These are phyloP conservation scores for Exsudoporus frostii DNA, from an alignment of 768 basidiomycete species.

Conservation along the genomic window DNA sequence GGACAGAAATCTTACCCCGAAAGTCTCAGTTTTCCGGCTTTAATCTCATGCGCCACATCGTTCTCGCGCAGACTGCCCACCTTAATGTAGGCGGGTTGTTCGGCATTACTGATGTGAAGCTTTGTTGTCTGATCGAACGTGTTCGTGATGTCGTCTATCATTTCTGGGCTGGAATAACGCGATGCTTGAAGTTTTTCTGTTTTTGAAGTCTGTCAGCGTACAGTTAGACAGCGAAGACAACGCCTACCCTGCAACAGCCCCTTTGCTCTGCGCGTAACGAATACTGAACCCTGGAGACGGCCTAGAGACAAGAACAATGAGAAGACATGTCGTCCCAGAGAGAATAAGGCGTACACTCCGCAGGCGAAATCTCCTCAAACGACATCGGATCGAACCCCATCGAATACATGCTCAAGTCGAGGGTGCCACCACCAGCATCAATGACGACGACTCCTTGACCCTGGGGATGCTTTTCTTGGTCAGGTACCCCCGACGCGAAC, in stretches of 20 bases:
- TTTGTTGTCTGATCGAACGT: conserved; percentile 38
- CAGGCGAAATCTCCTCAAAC: conserved; percentile 35
- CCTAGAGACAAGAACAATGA: conserved; percentile 22
- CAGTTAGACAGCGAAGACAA: background rate
- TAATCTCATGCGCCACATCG: conserved; percentile 31
- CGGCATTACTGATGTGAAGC: conserved; percentile 33
- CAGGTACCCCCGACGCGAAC: conserved; percentile 6
- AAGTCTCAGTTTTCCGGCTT: conserved; percentile 34
- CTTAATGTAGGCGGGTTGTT: conserved; percentile 35
- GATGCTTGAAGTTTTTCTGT: conserved; percentile 29
- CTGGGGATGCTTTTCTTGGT: conserved; percentile 9
- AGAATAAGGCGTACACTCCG: conserved; percentile 25
- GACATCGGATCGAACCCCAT: conserved; percentile 33
- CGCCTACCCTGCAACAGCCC: conserved; percentile 31
- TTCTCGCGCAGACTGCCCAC: conserved; percentile 37
- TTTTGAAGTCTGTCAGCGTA: background rate
- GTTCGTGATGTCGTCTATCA: conserved; percentile 30
- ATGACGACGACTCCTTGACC: conserved; percentile 40
- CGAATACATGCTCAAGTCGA: conserved; percentile 41
- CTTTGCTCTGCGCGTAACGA: conserved; percentile 32
- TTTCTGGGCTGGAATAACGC: conserved; percentile 25
- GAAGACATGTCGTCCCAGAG: background rate
- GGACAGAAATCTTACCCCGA: conserved; percentile 24
- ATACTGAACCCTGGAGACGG: conserved; percentile 37
- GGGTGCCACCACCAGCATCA: conserved; percentile 46